Evolutionary conservation across 768 basidiomycete genomes (phyloP).

Genomic region (Gelatoporia subvermispora): DNA sequence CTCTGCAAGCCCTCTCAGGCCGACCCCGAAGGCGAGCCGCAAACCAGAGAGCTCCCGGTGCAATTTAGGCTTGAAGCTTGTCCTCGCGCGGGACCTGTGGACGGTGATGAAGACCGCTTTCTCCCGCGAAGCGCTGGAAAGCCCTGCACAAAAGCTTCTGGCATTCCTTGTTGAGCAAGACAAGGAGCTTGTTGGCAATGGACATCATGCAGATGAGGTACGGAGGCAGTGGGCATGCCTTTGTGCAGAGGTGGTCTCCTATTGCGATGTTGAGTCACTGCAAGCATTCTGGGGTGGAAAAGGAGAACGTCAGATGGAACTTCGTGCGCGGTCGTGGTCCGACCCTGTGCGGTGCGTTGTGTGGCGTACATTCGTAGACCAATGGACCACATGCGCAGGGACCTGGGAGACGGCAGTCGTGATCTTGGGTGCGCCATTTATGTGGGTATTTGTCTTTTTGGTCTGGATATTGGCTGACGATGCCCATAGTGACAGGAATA

Average conservation of each 20-base stretch:
- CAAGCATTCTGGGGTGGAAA: conserved; percentile 39
- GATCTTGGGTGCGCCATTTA: conserved; percentile 59
- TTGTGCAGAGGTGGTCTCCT: conserved; percentile 48
- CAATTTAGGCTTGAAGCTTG: conserved; percentile 53
- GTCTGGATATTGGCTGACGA: background rate
- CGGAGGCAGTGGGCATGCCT: conserved; percentile 55
- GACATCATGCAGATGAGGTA: conserved; percentile 39
- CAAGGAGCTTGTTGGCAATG: conserved; percentile 37
- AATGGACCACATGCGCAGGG: conserved; percentile 45
- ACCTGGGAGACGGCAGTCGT: conserved; percentile 52
- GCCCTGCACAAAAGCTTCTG: conserved; percentile 43
- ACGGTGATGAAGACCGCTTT: conserved; percentile 37
- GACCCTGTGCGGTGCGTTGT: conserved; percentile 44
- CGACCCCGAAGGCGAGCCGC: background rate
- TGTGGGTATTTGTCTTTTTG: conserved; percentile 33
- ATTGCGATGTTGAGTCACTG: conserved; percentile 44
- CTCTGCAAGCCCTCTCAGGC: conserved; percentile 5
- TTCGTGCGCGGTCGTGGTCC: conserved; percentile 16
- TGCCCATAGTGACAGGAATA: conserved; percentile 15
- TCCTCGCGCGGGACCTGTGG: conserved; percentile 58
- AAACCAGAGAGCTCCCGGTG: conserved; percentile 9
- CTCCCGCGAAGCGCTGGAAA: conserved; percentile 35
- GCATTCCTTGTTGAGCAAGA: conserved; percentile 45
- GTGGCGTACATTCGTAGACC: conserved; percentile 54
- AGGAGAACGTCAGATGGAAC: conserved; percentile 13